Evolutionary conservation across 345 rosid genomes (phyloP), one percentile per base, ranked within the genome.

Genomic region (Aquilaria malaccensis): DNA sequence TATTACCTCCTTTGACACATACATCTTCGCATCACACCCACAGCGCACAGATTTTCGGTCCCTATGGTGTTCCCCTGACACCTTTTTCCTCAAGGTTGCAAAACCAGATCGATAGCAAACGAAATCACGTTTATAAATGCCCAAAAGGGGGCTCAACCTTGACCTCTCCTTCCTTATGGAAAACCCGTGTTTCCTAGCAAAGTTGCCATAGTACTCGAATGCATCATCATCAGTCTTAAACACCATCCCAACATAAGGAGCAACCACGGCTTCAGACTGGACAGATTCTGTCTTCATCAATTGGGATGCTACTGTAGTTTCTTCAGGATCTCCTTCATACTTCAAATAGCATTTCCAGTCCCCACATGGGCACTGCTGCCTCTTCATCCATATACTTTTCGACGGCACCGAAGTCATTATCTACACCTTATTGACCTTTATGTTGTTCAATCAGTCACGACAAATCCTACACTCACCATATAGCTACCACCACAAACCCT

Each of bases 361-460:
- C 10, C 79, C 79, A 60, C 75, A 75, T 0, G 75, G 79, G 70
- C 83, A 33, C 76, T 81, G 79, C 62, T 70, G 79, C 79, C 72
- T 67, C 59, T 66, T 60, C 46, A 75, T 64, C 79, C 75, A 75
- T 61, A 75, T 51, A 52, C 64, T 75, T 11, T 75, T 75, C 2
- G 72, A 63, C 13, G 67, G 47, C 0, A 67, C 3, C 22, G 72
- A 56, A 50, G 64, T 49, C 75, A 63, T 70, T 33, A 2, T 50
- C 51, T 11, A 74, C 30, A 55, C 22, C 50, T 11, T 56, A 61
- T 10, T 65, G 31, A 52, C 48, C 10, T 30, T 50, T 29, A 50
- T 15, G 10, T 15, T 50, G 52, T 14, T 22, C 30, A 45, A 67
- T 53, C 31, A 33, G 51, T 10, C 57, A 45, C 60, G 55, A 29